Evolutionary conservation across 768 basidiomycete species (phyloP), one percentile per base, ranked within the genome.

Genomic region (Termitomyces sp.): DNA sequence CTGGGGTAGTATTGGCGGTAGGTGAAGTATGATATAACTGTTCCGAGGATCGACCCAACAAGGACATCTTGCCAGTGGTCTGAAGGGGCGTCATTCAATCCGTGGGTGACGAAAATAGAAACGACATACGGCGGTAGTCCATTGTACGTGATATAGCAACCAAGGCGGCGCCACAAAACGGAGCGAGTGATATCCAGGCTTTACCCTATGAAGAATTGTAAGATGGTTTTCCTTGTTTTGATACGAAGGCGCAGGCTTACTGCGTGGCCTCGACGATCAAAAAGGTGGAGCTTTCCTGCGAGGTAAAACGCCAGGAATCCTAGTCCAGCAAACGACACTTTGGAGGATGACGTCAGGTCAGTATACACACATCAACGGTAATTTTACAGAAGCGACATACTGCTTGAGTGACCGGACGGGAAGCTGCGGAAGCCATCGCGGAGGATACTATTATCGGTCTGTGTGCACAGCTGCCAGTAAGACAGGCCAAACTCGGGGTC

Each of bases 1-100:
- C 82, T 75, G 19, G 89, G 90, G 65, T 88, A 94, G 71, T 93
- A 92, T 66, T 91, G 91, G 42, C 89, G 83, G 71, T 95, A 95
- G 16, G 82, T 69, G 63, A 93, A 88, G 72, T 82, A 89, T 17
- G 92, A 77, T 56, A 90, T 73, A 44, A 79, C 66, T 17, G 89
- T 74, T 12, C 95, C 96, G 8, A 98, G 75, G 29, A 87, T 53
- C 3, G 86, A 81, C 5, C 95, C 95, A 2, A 90, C 83, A 9
- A 92, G 66, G 42, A 97, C 90, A 62, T 99, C 96, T 5, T 92
- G 85, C 90, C 92, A 95, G 69, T 96, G 93, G 70, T 96, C 90
- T 92, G 12, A 56, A 44, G 53, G 51, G 54, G 19, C 32, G 42
- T 59, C 57, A 41, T 38, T 65, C 50, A 53, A 63, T 59, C 16